Percentiles rank a stretch among this genome's conserved stretches.
phyloP scores from a whole-genome alignment of 176 grass and related monocot genomes.

The Cenchrus fungigraminus region DNA sequence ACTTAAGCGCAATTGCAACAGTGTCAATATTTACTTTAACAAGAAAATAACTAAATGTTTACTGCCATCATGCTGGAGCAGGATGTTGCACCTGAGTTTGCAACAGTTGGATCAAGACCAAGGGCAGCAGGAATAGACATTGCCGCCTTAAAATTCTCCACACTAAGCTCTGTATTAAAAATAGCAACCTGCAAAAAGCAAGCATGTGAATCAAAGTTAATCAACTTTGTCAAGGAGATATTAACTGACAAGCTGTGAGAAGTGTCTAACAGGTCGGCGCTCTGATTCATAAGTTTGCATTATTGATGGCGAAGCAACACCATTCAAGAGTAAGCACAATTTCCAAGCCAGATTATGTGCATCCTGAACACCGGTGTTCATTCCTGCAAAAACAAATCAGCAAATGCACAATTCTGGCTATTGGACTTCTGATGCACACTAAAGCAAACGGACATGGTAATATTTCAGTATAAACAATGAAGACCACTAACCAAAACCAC shows the following conservation, averaged over 20 bases:
- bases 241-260: conserved; percentile 2
- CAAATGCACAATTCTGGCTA: background rate
- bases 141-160: conserved; percentile 92
- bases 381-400: conserved; percentile 68
- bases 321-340: conserved; percentile 61
- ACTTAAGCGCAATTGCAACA: no score
- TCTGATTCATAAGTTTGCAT: conserved; percentile 86
- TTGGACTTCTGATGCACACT: conserved; percentile 4
- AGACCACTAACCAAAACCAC: conserved; percentile 79
- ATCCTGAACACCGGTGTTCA: conserved; percentile 98
- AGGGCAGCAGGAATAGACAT: conserved; percentile 90
- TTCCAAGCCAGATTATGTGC: conserved; percentile 98
- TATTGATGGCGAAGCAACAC: conserved; percentile 68
- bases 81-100: conserved; percentile 76
- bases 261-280: conserved; percentile 70
- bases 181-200: conserved; percentile 81
- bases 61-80: background rate
- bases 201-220: background rate
- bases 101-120: conserved; percentile 89
- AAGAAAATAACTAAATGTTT: background rate
- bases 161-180: conserved; percentile 85
- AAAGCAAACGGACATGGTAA: conserved; percentile 19
- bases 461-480: conserved; percentile 15
- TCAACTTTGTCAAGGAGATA: conserved; percentile 18
- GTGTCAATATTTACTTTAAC: background rate